Evolutionary conservation across 495 filamentous ascomycete genomes (phyloP).

Genomic region (Amphirosellinia nigrospora): DNA sequence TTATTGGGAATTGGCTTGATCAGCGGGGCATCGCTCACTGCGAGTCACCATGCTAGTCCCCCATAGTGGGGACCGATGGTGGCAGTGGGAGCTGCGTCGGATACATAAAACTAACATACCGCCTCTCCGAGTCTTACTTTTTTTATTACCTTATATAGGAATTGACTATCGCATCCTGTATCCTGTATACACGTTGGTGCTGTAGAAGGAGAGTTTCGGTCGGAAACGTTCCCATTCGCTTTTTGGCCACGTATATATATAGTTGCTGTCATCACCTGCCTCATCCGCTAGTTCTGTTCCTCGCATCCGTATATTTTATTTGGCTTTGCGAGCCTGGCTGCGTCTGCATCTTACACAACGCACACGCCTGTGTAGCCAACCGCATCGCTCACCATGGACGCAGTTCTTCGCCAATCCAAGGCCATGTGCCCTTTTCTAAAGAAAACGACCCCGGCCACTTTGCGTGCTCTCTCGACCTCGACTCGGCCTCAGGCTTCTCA

Average conservation of each 20-base stretch:
- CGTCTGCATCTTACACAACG: neutral
- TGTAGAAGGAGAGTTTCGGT: conserved; percentile 1
- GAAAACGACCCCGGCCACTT: conserved; percentile 86
- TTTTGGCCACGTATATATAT: neutral
- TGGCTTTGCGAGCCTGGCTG: neutral
- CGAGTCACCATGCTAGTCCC: conserved; percentile 16
- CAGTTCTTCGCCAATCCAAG: conserved; percentile 90
- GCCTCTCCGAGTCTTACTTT: neutral
- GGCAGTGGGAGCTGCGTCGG: neutral
- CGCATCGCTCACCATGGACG: conserved; percentile 71
- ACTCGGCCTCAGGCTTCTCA: conserved; percentile 70
- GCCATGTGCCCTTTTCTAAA: conserved; percentile 96
- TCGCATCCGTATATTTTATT: neutral
- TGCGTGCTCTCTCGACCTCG: conserved; percentile 87
- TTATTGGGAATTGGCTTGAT: conserved; percentile 13
- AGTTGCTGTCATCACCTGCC: neutral
- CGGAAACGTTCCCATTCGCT: conserved; percentile 1
- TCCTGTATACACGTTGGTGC: neutral
- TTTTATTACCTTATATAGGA: neutral
- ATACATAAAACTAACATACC: conserved; percentile 14
- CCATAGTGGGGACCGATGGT: neutral
- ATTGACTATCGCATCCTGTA: neutral
- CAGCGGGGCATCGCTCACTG: conserved; percentile 1
- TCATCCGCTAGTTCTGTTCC: neutral
- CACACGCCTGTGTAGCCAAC: neutral